Percentiles rank a stretch among this genome's conserved stretches.
phyloP scores from a whole-genome alignment of 2,329 filamentous ascomycete genomes.

The Neurospora crassa region DNA sequence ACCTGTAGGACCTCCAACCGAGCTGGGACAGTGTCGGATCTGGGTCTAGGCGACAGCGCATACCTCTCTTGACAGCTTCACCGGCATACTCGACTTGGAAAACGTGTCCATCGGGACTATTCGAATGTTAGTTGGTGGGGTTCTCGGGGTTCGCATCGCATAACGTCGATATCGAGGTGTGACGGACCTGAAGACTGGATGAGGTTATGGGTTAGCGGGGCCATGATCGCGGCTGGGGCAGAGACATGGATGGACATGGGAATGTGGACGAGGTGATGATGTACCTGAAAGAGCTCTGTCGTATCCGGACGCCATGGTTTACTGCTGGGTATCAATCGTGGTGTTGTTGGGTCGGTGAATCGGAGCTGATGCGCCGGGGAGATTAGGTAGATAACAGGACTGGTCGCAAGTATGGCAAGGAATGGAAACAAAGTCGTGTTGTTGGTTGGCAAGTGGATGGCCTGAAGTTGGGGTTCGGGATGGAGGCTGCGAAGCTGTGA shows the following conservation, averaged over 20 bases:
- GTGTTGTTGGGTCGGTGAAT: neutral
- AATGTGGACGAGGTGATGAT: slow-evolving; percentile 32
- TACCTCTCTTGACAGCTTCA: slow-evolving; percentile 97
- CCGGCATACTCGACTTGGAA: slow-evolving; percentile 99
- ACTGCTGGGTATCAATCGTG: neutral
- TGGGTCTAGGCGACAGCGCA: slow-evolving; percentile 18
- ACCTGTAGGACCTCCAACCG: slow-evolving; percentile 55
- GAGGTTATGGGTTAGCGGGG: slow-evolving; percentile 32
- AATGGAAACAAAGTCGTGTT: neutral
- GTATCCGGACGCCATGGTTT: slow-evolving; percentile 80
- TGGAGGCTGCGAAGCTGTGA: slow-evolving; percentile 20
- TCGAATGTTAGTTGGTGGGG: slow-evolving; percentile 31
- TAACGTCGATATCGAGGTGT: slow-evolving; percentile 8
- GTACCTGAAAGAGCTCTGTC: slow-evolving; percentile 98
- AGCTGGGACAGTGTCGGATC: slow-evolving; percentile 68
- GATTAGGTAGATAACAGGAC: neutral
- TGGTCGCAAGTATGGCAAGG: neutral
- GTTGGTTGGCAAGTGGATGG: neutral
- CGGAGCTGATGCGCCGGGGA: neutral
- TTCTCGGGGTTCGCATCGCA: slow-evolving; percentile 3
- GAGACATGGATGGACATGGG: slow-evolving; percentile 11
- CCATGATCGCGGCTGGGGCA: slow-evolving; percentile 2
- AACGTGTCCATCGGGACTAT: slow-evolving; percentile 95
- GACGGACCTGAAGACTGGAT: slow-evolving; percentile 72
- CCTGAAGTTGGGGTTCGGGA: slow-evolving; percentile 2